Evolutionary conservation across 2,329 filamentous ascomycete genomes (phyloP), one percentile per base, ranked within the genome.

Genomic region (Stagonosporopsis cucurbitacearum): DNA sequence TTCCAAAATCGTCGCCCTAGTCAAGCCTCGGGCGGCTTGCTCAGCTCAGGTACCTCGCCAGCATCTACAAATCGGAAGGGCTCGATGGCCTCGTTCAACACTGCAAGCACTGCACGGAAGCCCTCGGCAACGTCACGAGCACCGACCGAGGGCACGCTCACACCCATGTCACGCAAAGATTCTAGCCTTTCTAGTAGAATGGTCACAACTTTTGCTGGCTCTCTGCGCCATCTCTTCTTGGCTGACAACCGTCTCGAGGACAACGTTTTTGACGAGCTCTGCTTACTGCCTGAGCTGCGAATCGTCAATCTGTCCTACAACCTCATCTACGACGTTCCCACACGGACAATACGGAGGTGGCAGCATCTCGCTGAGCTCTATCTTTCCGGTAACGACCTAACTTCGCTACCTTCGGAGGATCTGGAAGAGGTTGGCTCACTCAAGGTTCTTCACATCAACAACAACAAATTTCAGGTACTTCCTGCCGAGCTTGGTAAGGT

Each of bases 261-360:
- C 67, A 94, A 98, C 66, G 90, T 96, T 0, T 98, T 98, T 71
- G 92, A 97, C 62, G 91, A 98, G 74, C 82, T 99, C 40, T 90
- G 87, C 0, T 81, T 94, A 3, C 83, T 98, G 4, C 83, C 87
- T 2, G 95, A 98, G 75, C 78, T 99, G 47, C 88, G 94, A 20
- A 85, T 96, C 22, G 84, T 99, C 55, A 99, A 99, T 66, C 77
- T 99, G 28, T 96, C 94, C 0, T 98, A 97, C 78, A 99, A 99
- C 66, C 89, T 93, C 60, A 84, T 99, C 42, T 93, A 90, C 57
- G 95, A 99, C 66, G 89, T 99, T 76, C 95, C 95, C 2, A 88
- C 92, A 59, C 85, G 93, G 52, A 91, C 92, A 2, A 88, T 99
- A 67, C 90, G 89, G 74, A 89, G 89, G 72, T 96, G 95, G 92